Conservation (phyloP, 345 rosid genomes). For the Barbarea vulgaris region DNA sequence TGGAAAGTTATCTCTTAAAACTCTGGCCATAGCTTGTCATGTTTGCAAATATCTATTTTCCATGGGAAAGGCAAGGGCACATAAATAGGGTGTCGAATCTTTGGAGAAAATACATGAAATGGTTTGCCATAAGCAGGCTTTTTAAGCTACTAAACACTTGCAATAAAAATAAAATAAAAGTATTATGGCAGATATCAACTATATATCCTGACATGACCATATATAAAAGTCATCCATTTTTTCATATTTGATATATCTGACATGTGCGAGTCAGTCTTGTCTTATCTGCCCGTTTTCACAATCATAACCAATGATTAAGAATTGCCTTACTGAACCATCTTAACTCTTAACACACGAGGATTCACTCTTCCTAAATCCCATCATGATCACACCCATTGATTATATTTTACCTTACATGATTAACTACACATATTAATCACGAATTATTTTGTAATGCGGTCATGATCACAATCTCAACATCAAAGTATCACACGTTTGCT, state of each 20-base stretch:
- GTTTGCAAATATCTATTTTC: not conserved
- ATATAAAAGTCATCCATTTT: not conserved
- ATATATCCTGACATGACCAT: not conserved
- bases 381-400: not conserved
- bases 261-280: not conserved
- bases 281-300: not conserved
- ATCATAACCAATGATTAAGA: not conserved
- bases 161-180: not conserved
- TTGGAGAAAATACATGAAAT: not conserved
- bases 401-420: not conserved
- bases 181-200: not conserved
- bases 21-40: not conserved
- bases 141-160: not conserved
- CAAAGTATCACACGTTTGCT: not conserved
- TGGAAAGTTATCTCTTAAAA: not conserved
- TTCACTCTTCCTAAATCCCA: not conserved
- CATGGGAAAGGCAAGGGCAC: not conserved
- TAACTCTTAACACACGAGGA: not conserved
- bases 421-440: not conserved
- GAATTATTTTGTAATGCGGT: not conserved
- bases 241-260: slow-evolving; percentile 2
- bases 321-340: not conserved
- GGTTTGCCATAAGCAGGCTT: not conserved
- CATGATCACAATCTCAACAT: not conserved
- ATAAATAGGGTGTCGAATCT: not conserved